Conservation (phyloP, 768 basidiomycete species). For the Crepidotus variabilis region DNA sequence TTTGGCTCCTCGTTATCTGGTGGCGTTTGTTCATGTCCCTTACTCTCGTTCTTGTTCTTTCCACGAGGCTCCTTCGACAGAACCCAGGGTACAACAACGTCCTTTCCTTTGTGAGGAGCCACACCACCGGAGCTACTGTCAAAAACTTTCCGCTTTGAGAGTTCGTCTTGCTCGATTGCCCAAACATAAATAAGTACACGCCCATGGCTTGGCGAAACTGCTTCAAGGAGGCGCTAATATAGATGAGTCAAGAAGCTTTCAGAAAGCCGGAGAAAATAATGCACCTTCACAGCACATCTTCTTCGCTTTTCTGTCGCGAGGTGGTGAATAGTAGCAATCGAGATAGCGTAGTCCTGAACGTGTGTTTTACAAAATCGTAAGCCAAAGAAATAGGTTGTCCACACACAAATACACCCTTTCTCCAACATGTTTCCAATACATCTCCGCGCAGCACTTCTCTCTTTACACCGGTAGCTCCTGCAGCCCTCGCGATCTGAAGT, state of each 20-base stretch:
- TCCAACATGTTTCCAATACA: conserved; percentile 70
- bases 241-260: neutral
- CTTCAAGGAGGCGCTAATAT: conserved; percentile 57
- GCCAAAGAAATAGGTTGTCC: neutral
- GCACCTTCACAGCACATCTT: conserved; percentile 72
- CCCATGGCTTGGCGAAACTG: conserved; percentile 65
- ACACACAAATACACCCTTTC: conserved; percentile 72
- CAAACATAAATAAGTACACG: conserved; percentile 92
- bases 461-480: conserved; percentile 38
- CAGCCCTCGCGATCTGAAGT: conserved; percentile 68
- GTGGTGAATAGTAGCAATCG: conserved; percentile 97
- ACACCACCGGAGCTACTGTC: conserved; percentile 18
- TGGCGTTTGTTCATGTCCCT: conserved; percentile 12
- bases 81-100: conserved; percentile 92
- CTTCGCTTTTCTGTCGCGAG: conserved; percentile 78
- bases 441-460: conserved; percentile 84
- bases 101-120: conserved; percentile 44
- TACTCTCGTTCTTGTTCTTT: conserved; percentile 10
- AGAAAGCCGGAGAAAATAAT: conserved; percentile 11
- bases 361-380: neutral
- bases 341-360: conserved; percentile 88
- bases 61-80: conserved; percentile 32
- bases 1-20: conserved; percentile 23
- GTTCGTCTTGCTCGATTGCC: conserved; percentile 90
- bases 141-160: conserved; percentile 71